Base-by-base conservation (phyloP, 495 filamentous ascomycete species). In the Thermothielavioides terrestris region DNA sequence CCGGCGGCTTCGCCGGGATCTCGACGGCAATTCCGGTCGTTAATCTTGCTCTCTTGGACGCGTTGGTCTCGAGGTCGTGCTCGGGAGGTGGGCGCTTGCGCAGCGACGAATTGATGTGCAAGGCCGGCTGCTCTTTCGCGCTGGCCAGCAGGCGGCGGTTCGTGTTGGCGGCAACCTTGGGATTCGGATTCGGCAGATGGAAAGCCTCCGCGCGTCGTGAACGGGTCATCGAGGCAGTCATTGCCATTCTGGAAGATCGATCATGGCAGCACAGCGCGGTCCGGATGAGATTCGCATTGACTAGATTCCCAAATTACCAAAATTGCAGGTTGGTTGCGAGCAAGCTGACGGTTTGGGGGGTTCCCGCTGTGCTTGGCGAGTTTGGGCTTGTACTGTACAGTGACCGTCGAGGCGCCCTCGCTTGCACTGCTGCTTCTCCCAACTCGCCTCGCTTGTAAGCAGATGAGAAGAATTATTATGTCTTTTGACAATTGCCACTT, bases 1-100 rank as follows among this genome's bases (percentile, higher is more conserved):
- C 56, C 25, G 59, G 49, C 36, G 59, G 40, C 26, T 64, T 56
- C 3, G 68, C 43, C 0, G 69, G 56, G 27, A 73, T 72, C 49
- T 72, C 70, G 32, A 73, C 67, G 7, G 68, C 59, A 42, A 74
- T 71, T 22, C 52, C 52, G 17, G 52, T 61, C 6, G 49, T 55
- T 20, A 60, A 60, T 37, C 54, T 39, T 21, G 53, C 41, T 44
- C 46, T 60, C 35, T 62, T 64, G 35, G 53, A 34, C 9, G 47
- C 26, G 34, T 50, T 20, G 26, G 30, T 43, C 23, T 61, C 53
- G 38, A 38, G 40, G 14, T 62, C 52, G 42, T 44, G 50, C 8
- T 25, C 36, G 4, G 53, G 36, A 15, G 44, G 11, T 12, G 62
- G 61, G 41, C 58, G 51, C 5, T 45, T 46, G 32, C 61, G 65